Percentiles rank a stretch among this genome's conserved stretches.
Evolutionary conservation across 2,329 filamentous ascomycete genomes (phyloP).

Genomic region (Teratosphaeria nubilosa): DNA sequence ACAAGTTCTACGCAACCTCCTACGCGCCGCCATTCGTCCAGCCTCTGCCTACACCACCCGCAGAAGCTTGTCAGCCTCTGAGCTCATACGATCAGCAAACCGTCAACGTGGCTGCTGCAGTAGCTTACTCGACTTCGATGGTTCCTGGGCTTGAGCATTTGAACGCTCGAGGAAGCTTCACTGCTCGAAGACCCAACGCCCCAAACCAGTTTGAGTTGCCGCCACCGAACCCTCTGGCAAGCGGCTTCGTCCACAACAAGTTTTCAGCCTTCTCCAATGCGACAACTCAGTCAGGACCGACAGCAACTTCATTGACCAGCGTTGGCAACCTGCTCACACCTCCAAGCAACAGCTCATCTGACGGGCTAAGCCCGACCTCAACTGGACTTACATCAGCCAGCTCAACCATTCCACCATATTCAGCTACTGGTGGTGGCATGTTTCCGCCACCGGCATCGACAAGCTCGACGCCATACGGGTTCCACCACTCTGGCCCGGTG

Average conservation of each 20-base stretch:
- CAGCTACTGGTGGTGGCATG: slow-evolving; percentile 50
- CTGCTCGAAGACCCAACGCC: slow-evolving; percentile 59
- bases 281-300: slow-evolving; percentile 37
- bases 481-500: slow-evolving; percentile 34
- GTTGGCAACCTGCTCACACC: slow-evolving; percentile 55
- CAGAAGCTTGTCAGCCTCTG: slow-evolving; percentile 19
- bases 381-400: slow-evolving; percentile 49
- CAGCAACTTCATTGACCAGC: slow-evolving; percentile 35
- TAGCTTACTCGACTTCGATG: slow-evolving; percentile 51
- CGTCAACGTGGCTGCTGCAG: slow-evolving; percentile 54
- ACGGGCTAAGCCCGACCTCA: slow-evolving; percentile 54
- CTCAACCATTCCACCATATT: slow-evolving; percentile 49
- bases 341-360: slow-evolving; percentile 48
- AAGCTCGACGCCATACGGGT: slow-evolving; percentile 47
- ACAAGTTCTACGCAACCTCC: slow-evolving; percentile 14
- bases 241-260: slow-evolving; percentile 40
- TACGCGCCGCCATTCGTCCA: slow-evolving; percentile 15
- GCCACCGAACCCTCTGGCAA: slow-evolving; percentile 43
- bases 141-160: slow-evolving; percentile 51
- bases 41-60: slow-evolving; percentile 22
- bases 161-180: slow-evolving; percentile 55
- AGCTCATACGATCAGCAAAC: slow-evolving; percentile 26
- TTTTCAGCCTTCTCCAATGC: slow-evolving; percentile 31
- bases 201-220: slow-evolving; percentile 61
- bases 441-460: slow-evolving; percentile 45